Evolutionary conservation across 2,329 filamentous ascomycete species (phyloP).

Genomic region (Amauroascus niger): DNA sequence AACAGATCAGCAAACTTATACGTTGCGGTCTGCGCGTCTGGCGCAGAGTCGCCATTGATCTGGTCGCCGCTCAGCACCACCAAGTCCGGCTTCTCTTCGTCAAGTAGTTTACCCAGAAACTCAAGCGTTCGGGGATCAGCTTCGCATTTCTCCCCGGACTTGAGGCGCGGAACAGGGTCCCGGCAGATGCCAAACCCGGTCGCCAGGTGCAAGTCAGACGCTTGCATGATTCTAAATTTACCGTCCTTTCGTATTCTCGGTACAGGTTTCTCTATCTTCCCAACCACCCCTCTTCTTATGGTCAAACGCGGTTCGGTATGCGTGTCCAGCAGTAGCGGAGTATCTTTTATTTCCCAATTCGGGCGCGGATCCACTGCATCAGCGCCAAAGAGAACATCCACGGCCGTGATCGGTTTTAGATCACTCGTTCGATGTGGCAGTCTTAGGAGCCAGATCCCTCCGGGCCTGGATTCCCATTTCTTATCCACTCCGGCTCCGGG

Average conservation of each 20-base stretch:
- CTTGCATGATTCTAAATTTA: constrained; percentile 93
- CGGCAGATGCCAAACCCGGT: constrained; percentile 80
- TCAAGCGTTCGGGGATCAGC: constrained; percentile 86
- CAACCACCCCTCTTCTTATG: constrained; percentile 60
- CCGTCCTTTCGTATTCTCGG: constrained; percentile 78
- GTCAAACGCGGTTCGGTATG: constrained; percentile 64
- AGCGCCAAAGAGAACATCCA: constrained; percentile 81
- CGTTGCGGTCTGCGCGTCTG: constrained; percentile 83
- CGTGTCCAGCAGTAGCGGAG: constrained; percentile 56
- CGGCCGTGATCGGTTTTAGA: constrained; percentile 63
- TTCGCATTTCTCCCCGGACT: constrained; percentile 65
- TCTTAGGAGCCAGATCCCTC: constrained; percentile 73
- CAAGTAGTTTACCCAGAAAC: constrained; percentile 71
- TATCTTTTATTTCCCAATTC: constrained; percentile 72
- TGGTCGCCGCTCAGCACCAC: constrained; percentile 90
- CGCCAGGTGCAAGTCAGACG: constrained; percentile 87
- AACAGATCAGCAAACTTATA: constrained; percentile 86
- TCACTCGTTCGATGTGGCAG: constrained; percentile 66
- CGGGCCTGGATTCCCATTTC: constrained; percentile 67
- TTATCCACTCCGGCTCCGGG: constrained; percentile 51
- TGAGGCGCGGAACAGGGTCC: constrained; percentile 67
- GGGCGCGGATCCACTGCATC: constrained; percentile 83
- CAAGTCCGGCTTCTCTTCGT: constrained; percentile 87
- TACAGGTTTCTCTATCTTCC: constrained; percentile 56
- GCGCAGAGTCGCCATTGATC: constrained; percentile 85